Evolutionary conservation across 1,139 yeast species (phyloP).

Genomic region (Candida labiduridarum): DNA sequence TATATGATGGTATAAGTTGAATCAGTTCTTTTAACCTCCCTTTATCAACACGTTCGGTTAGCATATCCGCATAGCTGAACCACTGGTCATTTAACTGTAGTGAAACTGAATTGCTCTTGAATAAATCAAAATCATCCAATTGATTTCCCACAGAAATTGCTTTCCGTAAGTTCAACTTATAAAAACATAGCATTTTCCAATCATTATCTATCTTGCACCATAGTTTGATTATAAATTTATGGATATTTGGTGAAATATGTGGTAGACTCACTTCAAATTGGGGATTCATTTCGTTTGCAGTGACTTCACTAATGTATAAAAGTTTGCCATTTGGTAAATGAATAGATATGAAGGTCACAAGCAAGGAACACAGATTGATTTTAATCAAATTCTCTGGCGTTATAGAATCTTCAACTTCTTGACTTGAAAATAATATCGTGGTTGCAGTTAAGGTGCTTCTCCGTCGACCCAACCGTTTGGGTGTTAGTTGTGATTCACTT

Average conservation of each 20-base stretch:
- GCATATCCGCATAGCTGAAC: constrained; percentile 22
- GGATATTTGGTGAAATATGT: constrained; percentile 15
- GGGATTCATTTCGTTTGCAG: constrained; percentile 28
- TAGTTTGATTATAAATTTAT: constrained; percentile 24
- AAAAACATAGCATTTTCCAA: constrained; percentile 27
- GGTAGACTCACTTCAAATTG: constrained; percentile 35
- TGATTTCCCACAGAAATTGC: constrained; percentile 18
- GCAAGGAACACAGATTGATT: constrained; percentile 18
- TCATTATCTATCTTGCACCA: constrained; percentile 21
- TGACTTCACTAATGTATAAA: constrained; percentile 41
- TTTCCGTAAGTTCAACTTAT: constrained; percentile 24
- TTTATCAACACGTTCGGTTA: neutral
- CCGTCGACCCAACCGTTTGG: constrained; percentile 9
- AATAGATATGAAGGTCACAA: constrained; percentile 33
- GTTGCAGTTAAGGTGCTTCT: constrained; percentile 9
- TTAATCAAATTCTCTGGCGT: constrained; percentile 10
- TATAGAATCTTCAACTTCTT: constrained; percentile 8
- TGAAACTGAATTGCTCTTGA: constrained; percentile 28
- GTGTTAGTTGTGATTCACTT: constrained; percentile 3
- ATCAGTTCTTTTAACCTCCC: neutral
- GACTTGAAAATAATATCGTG: constrained; percentile 1
- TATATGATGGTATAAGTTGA: constrained; percentile 26
- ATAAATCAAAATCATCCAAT: constrained; percentile 19
- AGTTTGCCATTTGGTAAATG: constrained; percentile 24
- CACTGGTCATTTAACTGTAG: constrained; percentile 25